Base-by-base conservation (phyloP, 805 yeast species). In the Peterozyma toletana region DNA sequence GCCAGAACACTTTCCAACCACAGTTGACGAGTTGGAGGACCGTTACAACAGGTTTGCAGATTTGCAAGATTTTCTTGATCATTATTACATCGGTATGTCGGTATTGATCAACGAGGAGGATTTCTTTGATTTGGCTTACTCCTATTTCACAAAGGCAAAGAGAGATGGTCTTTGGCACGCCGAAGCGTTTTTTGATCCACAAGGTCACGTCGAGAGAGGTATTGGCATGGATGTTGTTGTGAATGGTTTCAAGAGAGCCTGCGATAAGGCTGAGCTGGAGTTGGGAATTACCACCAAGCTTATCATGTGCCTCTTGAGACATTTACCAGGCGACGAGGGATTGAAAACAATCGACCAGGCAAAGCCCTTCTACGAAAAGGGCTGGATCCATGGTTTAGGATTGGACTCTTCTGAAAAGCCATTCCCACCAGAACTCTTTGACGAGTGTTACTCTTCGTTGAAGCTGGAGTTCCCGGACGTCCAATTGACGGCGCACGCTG, bases 101-200 rank as follows among this genome's bases (percentile, higher is more conserved):
- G 93, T 83, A n/a, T 67, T 86, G 54, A 67, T 78, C 44, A 62
- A 68, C 9, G 88, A 83, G 54, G 67, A 77, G 40, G 96, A 86
- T 64, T 86, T 86, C 61, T 80, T 73, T 51, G 86, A 85, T 53
- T 68, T 86, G 51, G 87, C 91, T n/a, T 78, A 78, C 77, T 79
- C 75, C 6, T 85, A 85, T 60, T 82, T 84, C 64, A 57, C 57
- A 38, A 78, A 73, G 51, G 86, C 84, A 4, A 56, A 69, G 39
- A 50, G 55, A 9, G 85, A 83, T 55, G 85, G 86, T 14, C 66
- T 83, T 42, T 59, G 58, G 44, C 95, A 86, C 58, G 75, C 87
- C 2, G 95, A 86, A 63, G 79, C 80, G 1, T 86, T 86, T 59
- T 86, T 83, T 53, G 95, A 86, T 57, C 95, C 95, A 15, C 95